Base-by-base conservation (phyloP, 805 yeast genomes). In the Ogataea nakhonphanomensis region DNA sequence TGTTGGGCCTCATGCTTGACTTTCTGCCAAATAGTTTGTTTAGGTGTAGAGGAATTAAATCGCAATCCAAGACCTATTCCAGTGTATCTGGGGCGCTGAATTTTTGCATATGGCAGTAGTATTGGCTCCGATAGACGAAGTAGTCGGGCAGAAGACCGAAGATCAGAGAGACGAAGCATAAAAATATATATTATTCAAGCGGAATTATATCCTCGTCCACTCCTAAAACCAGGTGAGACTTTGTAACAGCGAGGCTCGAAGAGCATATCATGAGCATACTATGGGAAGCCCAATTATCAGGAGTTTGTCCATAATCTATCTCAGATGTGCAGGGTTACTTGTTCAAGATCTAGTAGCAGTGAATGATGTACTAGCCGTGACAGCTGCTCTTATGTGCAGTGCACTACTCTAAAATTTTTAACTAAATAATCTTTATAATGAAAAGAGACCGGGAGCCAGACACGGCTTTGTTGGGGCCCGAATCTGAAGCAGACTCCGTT, bases 1-100 rank as follows among this genome's bases (percentile, higher is more conserved):
- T 91, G 99, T 26, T 78, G 75, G 4, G 81, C 84, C 65, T 86
- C 97, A 56, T 86, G 93, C 61, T 89, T 90, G 40, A 91, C 81
- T 56, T 80, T 81, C 43, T 82, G 84, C 95, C 90, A 82, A n/a
- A 84, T 35, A 1, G 88, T 64, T 33, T 69, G 64, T 55, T 84
- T 84, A 36, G 66, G 61, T 7, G 49, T 53, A 21, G 36, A 22
- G 4, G 42, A 38, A 6, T 38, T 32, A 11, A 17, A 29, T 11
- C 42, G 25, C 8, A 38, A 2, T 7, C 37, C 42, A n/a, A n/a
- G 4, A 10, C 26, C n/a, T n/a, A n/a, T 25, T 17, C 5, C 20
- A 17, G 20, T 5, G 20, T 17, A 17, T 17, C 20, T 17, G 20
- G 20, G 20, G 20, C 20, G 20, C 5, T 17, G 20, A 17, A 17